Conservation (phyloP, 78 protist species). For the Dictyostelium purpureum region DNA sequence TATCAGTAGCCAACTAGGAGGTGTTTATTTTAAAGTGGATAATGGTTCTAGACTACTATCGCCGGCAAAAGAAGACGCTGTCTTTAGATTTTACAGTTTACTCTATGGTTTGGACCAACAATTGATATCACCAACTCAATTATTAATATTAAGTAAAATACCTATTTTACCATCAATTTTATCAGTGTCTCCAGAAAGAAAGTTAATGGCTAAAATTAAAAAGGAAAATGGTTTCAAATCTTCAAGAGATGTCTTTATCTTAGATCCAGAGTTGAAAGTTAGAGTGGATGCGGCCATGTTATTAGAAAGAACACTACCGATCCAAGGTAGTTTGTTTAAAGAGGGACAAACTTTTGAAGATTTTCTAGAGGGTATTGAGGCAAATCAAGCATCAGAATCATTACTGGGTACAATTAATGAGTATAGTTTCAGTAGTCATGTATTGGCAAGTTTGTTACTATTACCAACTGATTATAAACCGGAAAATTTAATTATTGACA, state of each 20-base stretch:
- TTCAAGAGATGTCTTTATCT: background rate
- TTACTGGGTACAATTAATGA: background rate
- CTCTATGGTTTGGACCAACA: background rate
- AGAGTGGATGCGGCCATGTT: background rate
- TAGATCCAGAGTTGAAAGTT: background rate
- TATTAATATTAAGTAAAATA: background rate
- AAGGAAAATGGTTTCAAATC: background rate
- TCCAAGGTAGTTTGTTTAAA: background rate
- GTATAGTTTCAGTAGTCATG: background rate
- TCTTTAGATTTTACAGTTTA: background rate
- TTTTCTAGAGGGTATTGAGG: no score
- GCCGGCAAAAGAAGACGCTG: background rate
- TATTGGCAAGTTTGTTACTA: background rate
- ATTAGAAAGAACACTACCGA: background rate
- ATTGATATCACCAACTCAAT: background rate
- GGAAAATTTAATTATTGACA: background rate
- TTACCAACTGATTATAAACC: slow-evolving; percentile 1
- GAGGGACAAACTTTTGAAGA: no score
- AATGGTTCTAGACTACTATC: background rate
- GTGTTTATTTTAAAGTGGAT: background rate
- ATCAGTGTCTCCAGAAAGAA: background rate
- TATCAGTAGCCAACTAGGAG: background rate
- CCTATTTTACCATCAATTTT: background rate
- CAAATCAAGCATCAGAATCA: no score
- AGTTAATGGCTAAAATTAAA: background rate